A percentile compares a stretch with the other conserved stretches of the same genome.
Evolutionary conservation across 805 yeast genomes (phyloP).

Genomic region (Dipodascopsis uninucleata): DNA sequence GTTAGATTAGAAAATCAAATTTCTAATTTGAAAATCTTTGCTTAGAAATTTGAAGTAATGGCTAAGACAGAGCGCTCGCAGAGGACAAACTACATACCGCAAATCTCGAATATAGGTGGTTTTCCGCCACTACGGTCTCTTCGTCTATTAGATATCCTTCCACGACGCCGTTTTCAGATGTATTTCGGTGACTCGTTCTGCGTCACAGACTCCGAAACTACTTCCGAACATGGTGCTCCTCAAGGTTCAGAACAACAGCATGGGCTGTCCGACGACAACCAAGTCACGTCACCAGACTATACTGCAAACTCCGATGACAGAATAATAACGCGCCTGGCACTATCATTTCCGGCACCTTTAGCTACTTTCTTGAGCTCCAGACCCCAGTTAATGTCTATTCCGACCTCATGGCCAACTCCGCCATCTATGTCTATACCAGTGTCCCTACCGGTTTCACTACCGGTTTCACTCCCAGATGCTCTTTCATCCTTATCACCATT

Average conservation of each 20-base stretch:
- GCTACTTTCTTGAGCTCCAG: constrained; percentile 1
- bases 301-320: not conserved
- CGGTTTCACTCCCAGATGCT: not conserved
- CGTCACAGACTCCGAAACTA: not conserved
- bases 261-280: not conserved
- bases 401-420: not conserved
- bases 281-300: not conserved
- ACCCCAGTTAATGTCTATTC: not conserved
- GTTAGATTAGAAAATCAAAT: not conserved
- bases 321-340: constrained; percentile 2
- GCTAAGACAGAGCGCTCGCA: not conserved
- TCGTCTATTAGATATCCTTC: constrained; percentile 19
- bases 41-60: not conserved
- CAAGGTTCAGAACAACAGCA: not conserved
- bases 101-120: constrained; percentile 23
- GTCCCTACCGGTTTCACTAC: not conserved
- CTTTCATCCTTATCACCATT: not conserved
- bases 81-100: constrained; percentile 14
- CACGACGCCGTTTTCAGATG: constrained; percentile 11
- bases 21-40: not conserved
- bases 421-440: not conserved
- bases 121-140: constrained; percentile 20
- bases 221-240: not conserved
- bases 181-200: constrained; percentile 2
- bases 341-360: constrained; percentile 7